These are phyloP conservation scores for Pseudomassariella vexata DNA, from an alignment of 2,329 filamentous ascomycete species.

Conservation along the genomic window DNA sequence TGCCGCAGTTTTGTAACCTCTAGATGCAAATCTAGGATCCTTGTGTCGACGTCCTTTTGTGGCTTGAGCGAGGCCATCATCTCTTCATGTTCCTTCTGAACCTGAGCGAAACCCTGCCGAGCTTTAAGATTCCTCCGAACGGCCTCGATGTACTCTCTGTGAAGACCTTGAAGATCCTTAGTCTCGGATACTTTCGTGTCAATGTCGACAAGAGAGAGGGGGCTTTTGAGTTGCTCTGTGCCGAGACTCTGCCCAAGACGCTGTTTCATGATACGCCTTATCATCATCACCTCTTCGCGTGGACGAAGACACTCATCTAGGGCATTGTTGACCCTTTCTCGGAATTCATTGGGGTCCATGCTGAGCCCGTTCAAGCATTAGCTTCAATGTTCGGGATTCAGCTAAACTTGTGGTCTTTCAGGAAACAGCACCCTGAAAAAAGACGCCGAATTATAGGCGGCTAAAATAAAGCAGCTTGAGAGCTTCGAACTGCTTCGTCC, in stretches of 20 bases:
- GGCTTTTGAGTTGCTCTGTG: conserved; percentile 34
- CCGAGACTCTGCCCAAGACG: conserved; percentile 44
- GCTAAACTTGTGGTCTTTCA: too few relatives aligned
- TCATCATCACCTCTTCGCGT: conserved; percentile 50
- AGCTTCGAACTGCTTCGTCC: too few relatives aligned
- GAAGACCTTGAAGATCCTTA: conserved; percentile 37
- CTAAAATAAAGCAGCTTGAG: too few relatives aligned
- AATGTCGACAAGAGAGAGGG: conserved; percentile 42
- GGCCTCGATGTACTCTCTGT: conserved; percentile 50
- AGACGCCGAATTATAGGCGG: too few relatives aligned
- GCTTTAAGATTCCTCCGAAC: conserved; percentile 47
- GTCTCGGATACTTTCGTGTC: conserved; percentile 27
- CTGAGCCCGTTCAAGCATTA: too few relatives aligned
- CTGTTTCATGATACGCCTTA: conserved; percentile 48
- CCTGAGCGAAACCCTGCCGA: conserved; percentile 36
- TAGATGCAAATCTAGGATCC: conserved; percentile 43
- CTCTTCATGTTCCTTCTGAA: conserved; percentile 9
- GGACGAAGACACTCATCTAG: conserved; percentile 50
- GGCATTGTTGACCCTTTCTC: conserved; percentile 31
- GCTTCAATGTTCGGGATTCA: too few relatives aligned
- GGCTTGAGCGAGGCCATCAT: neutral
- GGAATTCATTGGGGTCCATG: too few relatives aligned
- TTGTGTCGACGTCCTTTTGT: conserved; percentile 11
- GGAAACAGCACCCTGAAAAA: too few relatives aligned
- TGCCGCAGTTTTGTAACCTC: conserved; percentile 44